A percentile compares a stretch with the other conserved stretches of the same genome.
Evolutionary conservation across 169 alveolate species (phyloP).

Genomic region (Cystoisospora suis): DNA sequence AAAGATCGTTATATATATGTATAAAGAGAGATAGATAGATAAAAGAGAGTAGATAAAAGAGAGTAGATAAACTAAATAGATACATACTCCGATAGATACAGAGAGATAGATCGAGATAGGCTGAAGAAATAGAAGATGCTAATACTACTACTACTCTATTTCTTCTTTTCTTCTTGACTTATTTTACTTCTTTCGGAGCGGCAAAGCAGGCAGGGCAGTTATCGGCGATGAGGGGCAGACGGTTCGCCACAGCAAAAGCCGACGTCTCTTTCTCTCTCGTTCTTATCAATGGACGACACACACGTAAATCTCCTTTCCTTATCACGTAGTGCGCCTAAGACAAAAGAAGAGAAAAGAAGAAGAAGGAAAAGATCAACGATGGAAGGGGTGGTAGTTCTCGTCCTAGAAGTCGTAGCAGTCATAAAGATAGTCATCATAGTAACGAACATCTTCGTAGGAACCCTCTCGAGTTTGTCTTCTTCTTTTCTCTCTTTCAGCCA

Average conservation of each 20-base stretch:
- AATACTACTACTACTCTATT: too few species aligned
- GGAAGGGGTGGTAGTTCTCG: too few species aligned
- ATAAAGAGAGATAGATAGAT: too few species aligned
- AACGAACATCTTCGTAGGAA: not conserved
- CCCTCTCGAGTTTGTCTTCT: not conserved
- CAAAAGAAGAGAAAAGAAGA: not conserved
- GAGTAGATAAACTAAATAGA: too few species aligned
- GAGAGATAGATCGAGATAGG: not conserved
- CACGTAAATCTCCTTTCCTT: slow-evolving; percentile 88
- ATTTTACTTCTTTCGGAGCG: slow-evolving; percentile 87
- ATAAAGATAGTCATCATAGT: too few species aligned
- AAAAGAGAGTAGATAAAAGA: not conserved
- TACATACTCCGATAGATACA: not conserved
- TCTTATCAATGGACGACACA: slow-evolving; percentile 90
- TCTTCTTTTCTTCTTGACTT: too few species aligned
- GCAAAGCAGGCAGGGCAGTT: slow-evolving; percentile 97
- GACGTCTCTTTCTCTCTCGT: slow-evolving; percentile 88
- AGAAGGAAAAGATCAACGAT: too few species aligned
- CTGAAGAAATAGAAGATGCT: not conserved
- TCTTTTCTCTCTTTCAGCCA: not conserved
- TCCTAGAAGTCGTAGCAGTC: too few species aligned
- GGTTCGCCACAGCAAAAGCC: slow-evolving; percentile 80
- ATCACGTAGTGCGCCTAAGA: slow-evolving; percentile 79
- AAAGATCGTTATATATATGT: too few species aligned
- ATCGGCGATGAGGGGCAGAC: slow-evolving; percentile 91